Evolutionary conservation across 1,139 yeast species (phyloP).

Genomic region (Candida buenavistaensis): DNA sequence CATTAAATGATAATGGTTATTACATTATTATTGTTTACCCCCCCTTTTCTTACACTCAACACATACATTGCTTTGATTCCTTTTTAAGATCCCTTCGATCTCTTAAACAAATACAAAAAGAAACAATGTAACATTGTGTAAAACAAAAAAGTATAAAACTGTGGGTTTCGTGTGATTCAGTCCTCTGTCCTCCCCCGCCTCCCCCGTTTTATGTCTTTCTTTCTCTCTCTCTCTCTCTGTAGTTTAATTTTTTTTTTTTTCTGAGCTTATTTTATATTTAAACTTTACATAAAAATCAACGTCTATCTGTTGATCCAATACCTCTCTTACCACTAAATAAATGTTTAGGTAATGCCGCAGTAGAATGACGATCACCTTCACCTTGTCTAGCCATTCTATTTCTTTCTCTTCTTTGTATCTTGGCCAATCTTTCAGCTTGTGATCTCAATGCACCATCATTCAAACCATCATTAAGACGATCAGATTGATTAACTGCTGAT

Average conservation of each 20-base stretch:
- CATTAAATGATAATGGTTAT: too few species aligned
- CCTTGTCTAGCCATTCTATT: slow-evolving; percentile 91
- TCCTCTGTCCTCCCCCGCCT: neutral
- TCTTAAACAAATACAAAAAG: too few species aligned
- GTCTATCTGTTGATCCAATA: slow-evolving; percentile 80
- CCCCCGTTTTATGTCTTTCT: too few species aligned
- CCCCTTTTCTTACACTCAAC: too few species aligned
- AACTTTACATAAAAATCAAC: slow-evolving; percentile 30
- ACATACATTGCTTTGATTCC: too few species aligned
- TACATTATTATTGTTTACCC: too few species aligned
- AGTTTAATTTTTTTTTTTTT: neutral
- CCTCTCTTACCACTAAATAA: slow-evolving; percentile 96
- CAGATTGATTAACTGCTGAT: slow-evolving; percentile 60
- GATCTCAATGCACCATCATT: slow-evolving; percentile 77
- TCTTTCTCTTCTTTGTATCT: slow-evolving; percentile 90
- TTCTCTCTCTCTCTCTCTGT: neutral
- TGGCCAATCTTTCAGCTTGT: slow-evolving; percentile 85
- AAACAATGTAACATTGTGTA: too few species aligned
- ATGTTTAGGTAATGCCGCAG: slow-evolving; percentile 89
- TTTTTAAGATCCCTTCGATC: too few species aligned
- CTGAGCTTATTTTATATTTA: too few species aligned
- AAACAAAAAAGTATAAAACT: too few species aligned
- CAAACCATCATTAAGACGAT: slow-evolving; percentile 86
- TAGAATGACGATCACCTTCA: slow-evolving; percentile 91
- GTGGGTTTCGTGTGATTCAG: too few species aligned